phyloP scores from a whole-genome alignment of 257 asterid genomes.

The Solanum appendiculatum region DNA sequence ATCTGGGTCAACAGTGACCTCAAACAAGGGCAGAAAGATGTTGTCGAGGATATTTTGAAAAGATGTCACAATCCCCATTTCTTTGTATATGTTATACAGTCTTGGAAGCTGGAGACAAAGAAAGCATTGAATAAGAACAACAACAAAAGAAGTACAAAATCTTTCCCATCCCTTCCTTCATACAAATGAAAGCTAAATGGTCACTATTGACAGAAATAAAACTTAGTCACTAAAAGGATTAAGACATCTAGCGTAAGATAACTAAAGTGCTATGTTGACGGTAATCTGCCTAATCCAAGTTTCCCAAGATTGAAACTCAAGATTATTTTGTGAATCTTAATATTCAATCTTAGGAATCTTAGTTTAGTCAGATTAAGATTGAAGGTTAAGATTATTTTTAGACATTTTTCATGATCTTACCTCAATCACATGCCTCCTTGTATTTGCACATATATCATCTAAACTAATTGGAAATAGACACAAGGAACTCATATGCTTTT shows the following conservation, averaged over 20 bases:
- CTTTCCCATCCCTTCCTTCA: background rate
- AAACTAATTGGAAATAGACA: background rate
- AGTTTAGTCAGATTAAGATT: background rate
- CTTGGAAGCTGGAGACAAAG: slow-evolving; percentile 74
- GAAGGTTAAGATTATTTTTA: background rate
- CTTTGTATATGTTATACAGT: slow-evolving; percentile 92
- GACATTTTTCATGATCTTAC: background rate
- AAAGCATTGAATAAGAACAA: slow-evolving; percentile 12
- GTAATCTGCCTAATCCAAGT: background rate
- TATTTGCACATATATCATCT: background rate
- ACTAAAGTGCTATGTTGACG: background rate
- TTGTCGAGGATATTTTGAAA: slow-evolving; percentile 97
- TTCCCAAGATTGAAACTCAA: background rate
- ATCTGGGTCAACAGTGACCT: slow-evolving; percentile 92
- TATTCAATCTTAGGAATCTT: background rate
- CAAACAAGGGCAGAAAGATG: slow-evolving; percentile 87
- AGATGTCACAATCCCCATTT: slow-evolving; percentile 97
- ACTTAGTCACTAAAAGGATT: background rate
- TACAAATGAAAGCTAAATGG: background rate
- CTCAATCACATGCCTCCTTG: background rate
- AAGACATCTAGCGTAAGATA: background rate
- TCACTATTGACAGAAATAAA: background rate
- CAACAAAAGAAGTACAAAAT: background rate
- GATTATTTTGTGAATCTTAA: background rate
- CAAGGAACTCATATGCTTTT: background rate